Conservation (phyloP, 176 grass and related monocot genomes). For the Lolium perenne region DNA sequence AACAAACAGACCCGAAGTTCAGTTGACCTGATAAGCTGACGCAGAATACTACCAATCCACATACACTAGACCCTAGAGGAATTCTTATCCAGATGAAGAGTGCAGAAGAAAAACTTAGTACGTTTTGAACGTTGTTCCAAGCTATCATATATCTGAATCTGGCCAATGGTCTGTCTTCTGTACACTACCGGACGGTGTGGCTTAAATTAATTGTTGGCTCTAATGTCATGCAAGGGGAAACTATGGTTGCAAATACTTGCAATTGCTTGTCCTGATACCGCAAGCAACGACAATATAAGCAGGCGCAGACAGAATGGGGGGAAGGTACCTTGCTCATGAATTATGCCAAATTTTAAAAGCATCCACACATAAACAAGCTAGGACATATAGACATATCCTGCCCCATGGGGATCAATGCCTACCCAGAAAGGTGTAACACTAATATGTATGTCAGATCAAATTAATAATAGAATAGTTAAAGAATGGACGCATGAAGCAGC, state of each 20-base stretch:
- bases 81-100: background rate
- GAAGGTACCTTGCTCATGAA: too few relatives aligned
- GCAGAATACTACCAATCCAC: background rate
- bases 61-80: background rate
- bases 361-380: too few relatives aligned
- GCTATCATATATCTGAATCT: background rate
- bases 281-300: constrained; percentile 22
- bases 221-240: background rate
- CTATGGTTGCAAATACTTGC: background rate
- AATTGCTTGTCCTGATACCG: background rate
- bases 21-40: background rate
- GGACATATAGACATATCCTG: too few relatives aligned
- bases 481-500: background rate
- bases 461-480: background rate
- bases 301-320: too few relatives aligned
- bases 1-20: background rate
- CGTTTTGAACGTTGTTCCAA: background rate
- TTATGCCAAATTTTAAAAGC: too few relatives aligned
- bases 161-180: background rate
- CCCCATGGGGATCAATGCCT: too few relatives aligned
- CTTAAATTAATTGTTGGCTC: background rate
- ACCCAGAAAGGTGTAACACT: too few relatives aligned
- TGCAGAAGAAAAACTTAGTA: too few relatives aligned
- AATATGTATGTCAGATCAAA: background rate
- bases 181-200: background rate